Percentiles rank a stretch among this genome's conserved stretches.
Conservation (phyloP, 208 protist genomes). For the Porcisia deanei region DNA sequence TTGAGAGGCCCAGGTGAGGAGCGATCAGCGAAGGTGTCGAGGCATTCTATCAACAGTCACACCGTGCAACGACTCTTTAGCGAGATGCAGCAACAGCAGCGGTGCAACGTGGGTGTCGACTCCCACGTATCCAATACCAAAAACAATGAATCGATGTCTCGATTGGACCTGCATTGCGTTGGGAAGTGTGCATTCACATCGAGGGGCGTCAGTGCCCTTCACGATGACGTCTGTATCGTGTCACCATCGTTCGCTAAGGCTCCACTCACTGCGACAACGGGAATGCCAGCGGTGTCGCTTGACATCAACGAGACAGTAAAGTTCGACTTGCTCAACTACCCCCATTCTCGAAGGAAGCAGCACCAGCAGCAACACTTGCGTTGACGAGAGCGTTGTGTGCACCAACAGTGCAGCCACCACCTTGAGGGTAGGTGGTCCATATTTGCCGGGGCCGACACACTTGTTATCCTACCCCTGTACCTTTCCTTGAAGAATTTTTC, state of each 20-base stretch:
- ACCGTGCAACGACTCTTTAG: constrained; percentile 1
- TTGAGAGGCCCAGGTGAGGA: background rate
- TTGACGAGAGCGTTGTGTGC: background rate
- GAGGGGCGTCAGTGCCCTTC: background rate
- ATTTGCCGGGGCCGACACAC: too few relatives aligned
- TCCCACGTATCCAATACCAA: background rate
- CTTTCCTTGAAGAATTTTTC: background rate
- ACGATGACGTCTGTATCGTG: background rate
- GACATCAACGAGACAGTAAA: background rate
- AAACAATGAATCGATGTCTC: background rate
- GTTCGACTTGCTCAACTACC: constrained; percentile 30
- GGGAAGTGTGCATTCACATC: background rate
- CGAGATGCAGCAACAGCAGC: background rate
- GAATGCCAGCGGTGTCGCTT: background rate
- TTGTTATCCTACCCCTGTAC: background rate
- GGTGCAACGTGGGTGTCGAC: background rate
- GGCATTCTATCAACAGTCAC: background rate
- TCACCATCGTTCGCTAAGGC: background rate
- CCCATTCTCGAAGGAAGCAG: background rate
- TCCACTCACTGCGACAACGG: background rate
- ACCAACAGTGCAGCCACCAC: background rate
- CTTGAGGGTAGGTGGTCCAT: background rate
- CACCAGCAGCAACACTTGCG: background rate
- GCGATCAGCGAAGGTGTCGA: background rate
- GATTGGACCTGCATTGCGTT: background rate